A percentile compares a stretch with the other conserved stretches of the same genome.
Evolutionary conservation across 1,139 yeast genomes (phyloP).

Genomic region (Arxiozyma telluris): DNA sequence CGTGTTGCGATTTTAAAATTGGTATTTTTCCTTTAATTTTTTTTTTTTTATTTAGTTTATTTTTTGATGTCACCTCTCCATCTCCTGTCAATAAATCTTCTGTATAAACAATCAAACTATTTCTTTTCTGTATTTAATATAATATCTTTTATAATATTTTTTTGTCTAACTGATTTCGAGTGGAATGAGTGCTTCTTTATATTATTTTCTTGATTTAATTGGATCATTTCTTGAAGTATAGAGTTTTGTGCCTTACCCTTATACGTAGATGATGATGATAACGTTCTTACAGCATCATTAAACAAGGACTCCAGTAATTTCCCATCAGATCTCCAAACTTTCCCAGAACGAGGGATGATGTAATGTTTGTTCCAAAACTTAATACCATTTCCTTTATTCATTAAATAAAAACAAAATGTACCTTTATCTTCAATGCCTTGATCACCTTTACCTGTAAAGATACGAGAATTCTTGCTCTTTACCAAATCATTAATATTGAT

Average conservation of each 20-base stretch:
- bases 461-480: conserved; percentile 15
- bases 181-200: conserved; percentile 15
- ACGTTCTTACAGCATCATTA: conserved; percentile 4
- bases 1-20: no score
- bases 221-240: conserved; percentile 12
- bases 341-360: conserved; percentile 27
- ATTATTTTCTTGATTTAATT: conserved; percentile 11
- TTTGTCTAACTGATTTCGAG: conserved; percentile 5
- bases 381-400: conserved; percentile 12
- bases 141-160: conserved; percentile 3
- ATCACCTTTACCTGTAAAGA: conserved; percentile 26
- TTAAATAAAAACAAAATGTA: conserved; percentile 22
- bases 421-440: conserved; percentile 28
- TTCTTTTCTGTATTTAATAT: conserved; percentile 1
- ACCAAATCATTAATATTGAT: conserved; percentile 8
- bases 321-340: conserved; percentile 25
- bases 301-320: conserved; percentile 26
- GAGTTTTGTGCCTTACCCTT: conserved; percentile 1
- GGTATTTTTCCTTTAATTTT: not conserved
- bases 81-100: not conserved
- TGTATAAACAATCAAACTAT: not conserved
- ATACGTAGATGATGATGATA: not conserved
- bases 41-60: no score
- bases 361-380: conserved; percentile 16
- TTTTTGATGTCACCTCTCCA: no score